Conservation (phyloP, 306 rosid species). For the Pterocarpus santalinus region DNA sequence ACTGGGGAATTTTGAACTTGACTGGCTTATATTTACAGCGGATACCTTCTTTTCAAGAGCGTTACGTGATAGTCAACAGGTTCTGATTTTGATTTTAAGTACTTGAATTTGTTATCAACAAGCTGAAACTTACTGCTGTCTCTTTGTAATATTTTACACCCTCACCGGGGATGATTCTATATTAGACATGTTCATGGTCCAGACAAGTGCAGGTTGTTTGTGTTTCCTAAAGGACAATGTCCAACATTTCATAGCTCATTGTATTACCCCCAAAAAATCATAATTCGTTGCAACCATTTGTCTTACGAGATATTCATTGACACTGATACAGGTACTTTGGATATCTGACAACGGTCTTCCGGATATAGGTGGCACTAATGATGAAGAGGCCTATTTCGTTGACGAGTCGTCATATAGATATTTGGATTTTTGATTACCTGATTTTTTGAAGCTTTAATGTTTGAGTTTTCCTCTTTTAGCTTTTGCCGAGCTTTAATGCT, state of each 20-base stretch:
- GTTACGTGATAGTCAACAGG: constrained; percentile 92
- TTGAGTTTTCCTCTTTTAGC: not conserved
- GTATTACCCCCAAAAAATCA: not conserved
- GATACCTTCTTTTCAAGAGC: constrained; percentile 94
- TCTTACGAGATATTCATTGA: constrained; percentile 31
- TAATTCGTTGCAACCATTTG: constrained; percentile 24
- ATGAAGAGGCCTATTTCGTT: constrained; percentile 78
- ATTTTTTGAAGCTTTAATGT: constrained; percentile 34
- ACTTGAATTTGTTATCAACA: constrained; percentile 30
- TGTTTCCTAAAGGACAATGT: constrained; percentile 33
- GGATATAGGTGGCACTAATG: constrained; percentile 84
- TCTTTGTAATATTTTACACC: too few relatives aligned
- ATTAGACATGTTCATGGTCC: constrained; percentile 13
- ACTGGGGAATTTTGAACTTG: constrained; percentile 89
- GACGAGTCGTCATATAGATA: constrained; percentile 65
- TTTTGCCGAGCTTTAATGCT: not conserved
- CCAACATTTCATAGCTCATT: constrained; percentile 22
- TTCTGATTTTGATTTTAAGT: constrained; percentile 48
- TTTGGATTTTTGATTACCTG: constrained; percentile 28
- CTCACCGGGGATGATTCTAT: constrained; percentile 19
- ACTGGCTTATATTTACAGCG: constrained; percentile 85
- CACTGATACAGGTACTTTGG: constrained; percentile 88
- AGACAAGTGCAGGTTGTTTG: constrained; percentile 4
- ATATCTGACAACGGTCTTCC: constrained; percentile 93
- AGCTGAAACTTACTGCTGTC: not conserved